Base-by-base conservation (phyloP, 192 early-diverging fungal genomes). In the Chytriomyces hyalinus region DNA sequence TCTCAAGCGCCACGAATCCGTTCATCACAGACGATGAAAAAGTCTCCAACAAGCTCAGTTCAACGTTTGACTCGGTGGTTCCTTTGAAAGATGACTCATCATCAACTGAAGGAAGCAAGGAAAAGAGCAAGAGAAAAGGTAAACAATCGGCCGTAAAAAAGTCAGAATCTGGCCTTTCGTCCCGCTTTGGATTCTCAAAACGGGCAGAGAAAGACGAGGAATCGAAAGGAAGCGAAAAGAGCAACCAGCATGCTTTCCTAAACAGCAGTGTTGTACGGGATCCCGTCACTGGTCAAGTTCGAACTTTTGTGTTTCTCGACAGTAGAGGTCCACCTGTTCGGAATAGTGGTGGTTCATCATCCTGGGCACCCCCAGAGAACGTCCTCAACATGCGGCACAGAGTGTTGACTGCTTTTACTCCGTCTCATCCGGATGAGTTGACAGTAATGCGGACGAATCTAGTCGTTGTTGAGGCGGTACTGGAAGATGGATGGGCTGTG, bases 401-500 rank as follows among this genome's bases (percentile, higher is more conserved):
- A 9, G 72, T 73, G 17, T 45, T 73, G 28, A 73, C 72, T 15
- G 57, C 43, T 28, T 73, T 62, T 46, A 63, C 20, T 28, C 28
- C 72, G 4, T 11, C 45, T 13, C 46, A 73, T 10, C 72, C 57
- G 6, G 72, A 73, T 46, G 72, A 73, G 45, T 46, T 73, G n/a
- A 62, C 72, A 10, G 10, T 73, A 11, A 13, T 45, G 10, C 13
- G 72, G 17, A 46, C 44, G 13, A 49, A 73, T 9, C 15, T 43
- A 4, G 72, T 73, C 2, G 45, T 63, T 17, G 72, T 73, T 9
- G 72, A 73, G 72, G n/a, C 24, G 7, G 72, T 73, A 6, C 63
- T 73, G 13, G 72, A 73, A 46, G 72, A 73, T 26, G 72, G 72
- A 3, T 73, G 72, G 72, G 57, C 59, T 8, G 43, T 73, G 4